Conservation (phyloP, 2,329 filamentous ascomycete species). For the Didymella segeticola region DNA sequence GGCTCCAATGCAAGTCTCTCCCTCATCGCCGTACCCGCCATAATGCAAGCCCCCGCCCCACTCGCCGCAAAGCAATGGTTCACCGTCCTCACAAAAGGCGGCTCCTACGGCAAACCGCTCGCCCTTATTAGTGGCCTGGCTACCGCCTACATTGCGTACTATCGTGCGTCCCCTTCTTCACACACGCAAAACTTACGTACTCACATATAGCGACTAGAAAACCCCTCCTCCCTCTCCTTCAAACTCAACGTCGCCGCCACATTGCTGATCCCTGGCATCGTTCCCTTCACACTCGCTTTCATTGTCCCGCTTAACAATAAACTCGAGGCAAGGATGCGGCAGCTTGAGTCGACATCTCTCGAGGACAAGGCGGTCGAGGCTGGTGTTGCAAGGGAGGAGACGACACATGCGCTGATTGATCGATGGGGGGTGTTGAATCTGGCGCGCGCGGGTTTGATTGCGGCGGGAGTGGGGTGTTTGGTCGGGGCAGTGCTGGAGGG, state of each 20-base stretch:
- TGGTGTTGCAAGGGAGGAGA: conserved; percentile 52
- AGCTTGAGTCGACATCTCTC: conserved; percentile 47
- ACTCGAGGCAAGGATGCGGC: conserved; percentile 54
- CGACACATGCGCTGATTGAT: conserved; percentile 61
- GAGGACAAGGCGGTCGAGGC: conserved; percentile 46
- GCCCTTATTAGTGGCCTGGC: conserved; percentile 51
- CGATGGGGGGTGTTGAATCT: conserved; percentile 63
- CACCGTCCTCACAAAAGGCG: conserved; percentile 52
- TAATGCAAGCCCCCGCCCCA: conserved; percentile 63
- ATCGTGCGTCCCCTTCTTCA: conserved; percentile 32
- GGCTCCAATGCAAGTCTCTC: conserved; percentile 50
- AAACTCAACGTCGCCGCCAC: conserved; percentile 58
- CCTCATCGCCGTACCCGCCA: conserved; percentile 56
- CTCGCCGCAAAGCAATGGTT: conserved; percentile 65
- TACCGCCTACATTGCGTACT: conserved; percentile 57
- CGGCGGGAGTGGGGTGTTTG: conserved; percentile 32
- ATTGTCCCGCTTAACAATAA: conserved; percentile 58
- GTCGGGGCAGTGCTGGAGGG: conserved; percentile 37
- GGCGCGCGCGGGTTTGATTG: conserved; percentile 48
- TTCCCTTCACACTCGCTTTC: conserved; percentile 61
- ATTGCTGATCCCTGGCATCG: conserved; percentile 53
- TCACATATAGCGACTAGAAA: conserved; percentile 31
- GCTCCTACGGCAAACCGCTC: conserved; percentile 48
- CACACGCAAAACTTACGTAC: too few relatives aligned
- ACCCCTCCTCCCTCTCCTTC: conserved; percentile 41